phyloP scores from a whole-genome alignment of 78 protist genomes.

The Mastigamoeba balamuthi region DNA sequence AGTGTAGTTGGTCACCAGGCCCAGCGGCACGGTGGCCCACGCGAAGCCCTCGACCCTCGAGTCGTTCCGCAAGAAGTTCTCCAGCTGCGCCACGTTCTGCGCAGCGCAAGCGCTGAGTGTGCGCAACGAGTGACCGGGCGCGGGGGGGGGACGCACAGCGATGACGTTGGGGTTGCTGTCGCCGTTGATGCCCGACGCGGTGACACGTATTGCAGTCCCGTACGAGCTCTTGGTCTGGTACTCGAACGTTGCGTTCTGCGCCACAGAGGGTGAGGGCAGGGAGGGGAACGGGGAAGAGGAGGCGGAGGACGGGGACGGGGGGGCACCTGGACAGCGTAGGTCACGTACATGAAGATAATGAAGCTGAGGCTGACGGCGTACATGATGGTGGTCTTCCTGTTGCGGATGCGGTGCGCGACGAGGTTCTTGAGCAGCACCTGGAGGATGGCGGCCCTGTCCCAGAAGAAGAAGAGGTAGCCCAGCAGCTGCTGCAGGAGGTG shows the following conservation, averaged over 20 bases:
- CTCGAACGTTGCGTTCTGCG: constrained; percentile 30
- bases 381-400: constrained; percentile 86
- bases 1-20: too few relatives aligned
- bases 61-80: too few relatives aligned
- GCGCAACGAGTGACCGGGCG: too few relatives aligned
- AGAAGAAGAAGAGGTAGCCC: constrained; percentile 43
- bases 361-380: constrained; percentile 72
- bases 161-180: too few relatives aligned
- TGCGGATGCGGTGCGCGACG: constrained; percentile 79
- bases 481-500: constrained; percentile 44
- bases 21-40: too few relatives aligned
- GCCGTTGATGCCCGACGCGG: neutral
- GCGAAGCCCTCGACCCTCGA: too few relatives aligned
- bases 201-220: constrained; percentile 8
- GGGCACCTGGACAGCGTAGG: constrained; percentile 29
- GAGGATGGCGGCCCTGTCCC: constrained; percentile 53
- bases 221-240: constrained; percentile 18
- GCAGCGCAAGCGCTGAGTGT: too few relatives aligned
- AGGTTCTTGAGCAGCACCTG: constrained; percentile 68
- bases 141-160: too few relatives aligned
- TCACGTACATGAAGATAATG: constrained; percentile 73
- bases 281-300: neutral
- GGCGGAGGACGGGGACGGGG: neutral
- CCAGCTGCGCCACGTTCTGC: too few relatives aligned
- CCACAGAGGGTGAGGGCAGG: too few relatives aligned